Base-by-base conservation (phyloP, 2,329 filamentous ascomycete species). In the Penicillium oxalicum region DNA sequence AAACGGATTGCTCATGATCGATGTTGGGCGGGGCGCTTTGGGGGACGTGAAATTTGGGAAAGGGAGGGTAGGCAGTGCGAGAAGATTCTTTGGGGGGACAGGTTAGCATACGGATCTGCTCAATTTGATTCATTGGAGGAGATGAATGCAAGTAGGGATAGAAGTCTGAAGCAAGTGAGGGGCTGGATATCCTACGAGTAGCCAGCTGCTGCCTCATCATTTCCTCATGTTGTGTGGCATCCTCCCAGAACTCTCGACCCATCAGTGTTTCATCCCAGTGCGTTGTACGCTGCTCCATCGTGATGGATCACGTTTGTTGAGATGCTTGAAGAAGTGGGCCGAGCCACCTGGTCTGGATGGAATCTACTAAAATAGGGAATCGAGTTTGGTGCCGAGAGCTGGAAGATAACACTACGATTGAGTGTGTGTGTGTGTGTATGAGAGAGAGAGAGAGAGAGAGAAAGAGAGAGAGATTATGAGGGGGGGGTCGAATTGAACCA, bases 161-260 rank as follows among this genome's bases (percentile, higher is more conserved):
- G 18, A 18, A 18, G 18, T 18, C 18, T 18, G 18, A 18, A 18
- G 18, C 18, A 18, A 18, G 2, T 24, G 32, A 13, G 1, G 8
- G 34, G 18, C 27, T 32, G 43, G 29, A 2, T 32, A 7, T 24
- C 43, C 32, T 45, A 45, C 43, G 34, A 24, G 29, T 45, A 7
- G 37, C 35, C 40, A 38, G 32, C 27, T 45, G 27, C 12, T 54
- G 42, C 36, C 57, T 59, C 37, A 49, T 53, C 4, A 46, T 34
- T 11, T 61, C 59, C 24, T 57, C 42, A 25, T 54, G 48, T 7
- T 38, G 18, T 24, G 36, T 32, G 25, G 58, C 56, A 34, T 63
- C 59, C 49, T 52, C 59, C 63, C 63, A 66, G 50, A 66, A 66
- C 2, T 51, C 56, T 24, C 48, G 42, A 12, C 63, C 64, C 27